Evolutionary conservation across 2,329 filamentous ascomycete genomes (phyloP).

Genomic region (Teratosphaeria gauchensis): DNA sequence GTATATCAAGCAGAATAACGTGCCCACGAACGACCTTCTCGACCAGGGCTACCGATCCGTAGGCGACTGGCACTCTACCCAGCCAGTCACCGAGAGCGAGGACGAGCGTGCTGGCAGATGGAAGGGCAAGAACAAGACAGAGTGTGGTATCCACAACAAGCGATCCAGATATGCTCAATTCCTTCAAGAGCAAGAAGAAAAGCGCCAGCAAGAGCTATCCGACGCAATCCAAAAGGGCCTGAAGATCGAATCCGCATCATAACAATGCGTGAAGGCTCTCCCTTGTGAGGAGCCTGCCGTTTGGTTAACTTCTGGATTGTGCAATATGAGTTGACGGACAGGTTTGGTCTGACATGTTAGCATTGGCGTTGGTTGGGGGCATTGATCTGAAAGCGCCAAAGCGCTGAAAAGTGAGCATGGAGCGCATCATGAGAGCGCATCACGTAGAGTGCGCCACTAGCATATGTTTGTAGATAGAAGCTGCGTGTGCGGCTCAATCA

Average conservation of each 20-base stretch:
- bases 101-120: conserved; percentile 93
- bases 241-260: conserved; percentile 18
- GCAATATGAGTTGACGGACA: not conserved
- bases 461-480: not conserved
- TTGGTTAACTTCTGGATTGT: not conserved
- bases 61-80: conserved; percentile 96
- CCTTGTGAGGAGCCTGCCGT: not conserved
- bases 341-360: conserved; percentile 26
- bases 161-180: conserved; percentile 86
- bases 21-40: conserved; percentile 88
- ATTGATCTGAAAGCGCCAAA: not conserved
- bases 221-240: conserved; percentile 26
- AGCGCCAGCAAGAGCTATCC: conserved; percentile 49
- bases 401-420: conserved; percentile 1
- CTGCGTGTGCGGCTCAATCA: not conserved
- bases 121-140: conserved; percentile 93
- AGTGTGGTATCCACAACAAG: conserved; percentile 98
- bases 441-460: not conserved
- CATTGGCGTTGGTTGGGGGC: conserved; percentile 30
- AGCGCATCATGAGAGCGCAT: not conserved
- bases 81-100: conserved; percentile 77
- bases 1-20: conserved; percentile 76
- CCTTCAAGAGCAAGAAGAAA: conserved; percentile 61
- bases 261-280: not conserved
- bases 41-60: conserved; percentile 96